Base-by-base conservation (phyloP, 2,329 filamentous ascomycete species). In the Periconia digitata region DNA sequence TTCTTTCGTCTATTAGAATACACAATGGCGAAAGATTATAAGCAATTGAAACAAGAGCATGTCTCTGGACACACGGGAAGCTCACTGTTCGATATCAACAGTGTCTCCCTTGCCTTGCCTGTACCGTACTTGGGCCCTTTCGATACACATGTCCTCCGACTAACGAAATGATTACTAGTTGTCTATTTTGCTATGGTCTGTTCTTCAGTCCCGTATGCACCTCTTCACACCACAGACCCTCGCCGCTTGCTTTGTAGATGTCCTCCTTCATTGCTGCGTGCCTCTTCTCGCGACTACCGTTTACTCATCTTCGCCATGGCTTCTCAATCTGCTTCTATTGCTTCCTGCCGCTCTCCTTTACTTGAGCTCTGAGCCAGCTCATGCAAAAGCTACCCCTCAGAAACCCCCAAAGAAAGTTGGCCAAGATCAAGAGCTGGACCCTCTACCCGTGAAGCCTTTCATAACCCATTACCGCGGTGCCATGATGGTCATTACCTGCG, bases 11-110 rank as follows among this genome's bases (percentile, higher is more conserved):
- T 21, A 40, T 17, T 23, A 36, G 17, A 16, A 50, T 8, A 20
- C 40, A 46, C 39, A 41, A 72, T 72, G 70, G 62, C 59, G 32
- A 69, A 69, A 44, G 86, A 80, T 73, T 96, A 96, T 78, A 99
- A 96, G 75, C 83, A 87, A 64, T 80, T 87, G 59, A 99, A 99
- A 76, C 92, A 95, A 78, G 90, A 90, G 67, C 96, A 96, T 71
- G 94, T 99, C 65, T 96, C 92, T 46, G 89, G 91, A 70, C 83
- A 96, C 23, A 85, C 87, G 6, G 94, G 94, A 35, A 90, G 94
- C 50, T 81, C 85, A 24, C 85, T 95, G 51, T 76, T 80, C 59
- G 94, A 99, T 70, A 92, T 99, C 75, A 92, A 92, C 70, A 81
- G 83, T 61, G 89, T 97, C 59, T 90, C 89, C 40, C 81, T 89